These are phyloP conservation scores for Picochlorum sp. DNA, from an alignment of 139 green algal species.

Conservation along the genomic window DNA sequence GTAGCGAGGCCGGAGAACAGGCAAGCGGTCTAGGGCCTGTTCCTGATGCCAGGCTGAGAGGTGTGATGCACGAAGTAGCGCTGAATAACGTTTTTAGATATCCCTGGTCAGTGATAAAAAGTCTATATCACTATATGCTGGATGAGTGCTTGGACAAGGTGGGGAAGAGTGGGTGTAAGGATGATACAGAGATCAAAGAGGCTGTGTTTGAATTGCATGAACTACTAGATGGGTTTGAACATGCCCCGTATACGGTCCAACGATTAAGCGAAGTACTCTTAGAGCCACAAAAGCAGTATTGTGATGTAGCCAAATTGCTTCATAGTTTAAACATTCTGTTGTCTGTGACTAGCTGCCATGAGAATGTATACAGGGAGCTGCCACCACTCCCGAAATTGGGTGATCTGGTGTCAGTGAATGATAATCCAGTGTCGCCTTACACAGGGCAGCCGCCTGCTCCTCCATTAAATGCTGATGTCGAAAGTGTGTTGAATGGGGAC, in stretches of 20 bases:
- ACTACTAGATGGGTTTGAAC: constrained; percentile 17
- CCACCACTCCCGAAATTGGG: constrained; percentile 2
- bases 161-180: neutral
- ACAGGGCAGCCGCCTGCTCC: too few relatives aligned
- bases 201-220: constrained; percentile 14
- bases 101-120: constrained; percentile 34
- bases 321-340: constrained; percentile 47
- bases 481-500: too few relatives aligned
- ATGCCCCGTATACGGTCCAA: constrained; percentile 63
- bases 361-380: neutral
- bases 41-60: too few relatives aligned
- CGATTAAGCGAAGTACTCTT: constrained; percentile 62
- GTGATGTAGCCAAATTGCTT: constrained; percentile 46
- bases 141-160: constrained; percentile 17
- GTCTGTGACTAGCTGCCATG: constrained; percentile 31
- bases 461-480: too few relatives aligned
- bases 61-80: constrained; percentile 41
- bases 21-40: too few relatives aligned
- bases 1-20: too few relatives aligned
- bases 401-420: constrained; percentile 28
- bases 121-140: constrained; percentile 34
- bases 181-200: constrained; percentile 7
- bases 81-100: constrained; percentile 32
- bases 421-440: constrained; percentile 27
- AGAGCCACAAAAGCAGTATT: constrained; percentile 61